phyloP scores from a whole-genome alignment of 306 rosid species.

The Gastrolobium bilobum region DNA sequence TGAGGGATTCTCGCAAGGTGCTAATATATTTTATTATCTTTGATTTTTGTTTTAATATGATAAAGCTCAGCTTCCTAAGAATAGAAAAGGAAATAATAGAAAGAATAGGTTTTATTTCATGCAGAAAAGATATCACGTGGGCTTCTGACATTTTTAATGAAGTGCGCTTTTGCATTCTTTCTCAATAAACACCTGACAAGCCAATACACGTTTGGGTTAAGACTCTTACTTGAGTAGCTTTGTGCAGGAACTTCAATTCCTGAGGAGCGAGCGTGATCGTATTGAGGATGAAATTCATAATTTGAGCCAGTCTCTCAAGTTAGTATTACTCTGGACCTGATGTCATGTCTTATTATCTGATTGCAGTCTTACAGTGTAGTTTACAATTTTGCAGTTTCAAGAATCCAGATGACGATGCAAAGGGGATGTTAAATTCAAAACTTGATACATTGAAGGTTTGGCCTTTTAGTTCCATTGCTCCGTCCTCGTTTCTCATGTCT shows the following conservation, averaged over 20 bases:
- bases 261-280: constrained; percentile 82
- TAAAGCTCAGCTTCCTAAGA: not conserved
- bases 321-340: constrained; percentile 50
- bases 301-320: constrained; percentile 87
- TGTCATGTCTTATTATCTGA: constrained; percentile 25
- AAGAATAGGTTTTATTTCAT: not conserved
- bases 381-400: constrained; percentile 64
- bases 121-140: not conserved
- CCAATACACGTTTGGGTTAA: not conserved
- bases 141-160: too few species aligned
- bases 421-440: constrained; percentile 58
- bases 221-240: constrained; percentile 40
- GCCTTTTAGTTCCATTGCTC: constrained; percentile 25
- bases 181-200: not conserved
- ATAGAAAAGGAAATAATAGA: not conserved
- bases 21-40: not conserved
- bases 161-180: not conserved
- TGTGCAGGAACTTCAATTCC: constrained; percentile 74
- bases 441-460: constrained; percentile 75
- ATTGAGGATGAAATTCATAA: constrained; percentile 90
- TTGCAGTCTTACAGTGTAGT: constrained; percentile 24
- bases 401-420: constrained; percentile 59
- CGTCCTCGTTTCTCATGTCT: not conserved
- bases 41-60: not conserved
- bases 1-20: constrained; percentile 80